Conservation (phyloP, 73 alveolate species). For the Paramecium sexaurelia region DNA sequence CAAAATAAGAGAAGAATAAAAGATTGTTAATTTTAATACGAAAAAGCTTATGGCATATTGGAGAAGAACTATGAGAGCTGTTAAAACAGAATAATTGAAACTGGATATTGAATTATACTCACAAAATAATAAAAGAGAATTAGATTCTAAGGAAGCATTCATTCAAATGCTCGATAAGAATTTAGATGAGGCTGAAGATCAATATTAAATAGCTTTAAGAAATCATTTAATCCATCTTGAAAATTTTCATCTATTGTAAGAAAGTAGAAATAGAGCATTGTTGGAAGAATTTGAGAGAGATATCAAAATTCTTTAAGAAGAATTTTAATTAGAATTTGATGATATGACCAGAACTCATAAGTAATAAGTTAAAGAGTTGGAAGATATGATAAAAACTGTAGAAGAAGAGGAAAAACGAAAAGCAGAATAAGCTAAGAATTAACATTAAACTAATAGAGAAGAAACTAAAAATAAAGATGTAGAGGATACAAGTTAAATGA, state of each 20-base stretch:
- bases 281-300: slow-evolving; percentile 96
- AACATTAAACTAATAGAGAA: slow-evolving; percentile 87
- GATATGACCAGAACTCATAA: slow-evolving; percentile 92
- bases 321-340: slow-evolving; percentile 89
- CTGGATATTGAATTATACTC: slow-evolving; percentile 92
- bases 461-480: slow-evolving; percentile 82
- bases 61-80: slow-evolving; percentile 98
- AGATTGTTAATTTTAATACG: slow-evolving; percentile 88
- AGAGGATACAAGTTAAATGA: slow-evolving; percentile 82
- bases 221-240: slow-evolving; percentile 95
- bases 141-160: slow-evolving; percentile 98
- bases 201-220: slow-evolving; percentile 96
- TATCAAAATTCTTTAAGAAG: slow-evolving; percentile 86
- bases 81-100: slow-evolving; percentile 96
- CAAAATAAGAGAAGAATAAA: slow-evolving; percentile 79
- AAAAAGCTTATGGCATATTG: slow-evolving; percentile 96
- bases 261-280: slow-evolving; percentile 92
- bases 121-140: slow-evolving; percentile 97
- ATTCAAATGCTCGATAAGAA: slow-evolving; percentile 97
- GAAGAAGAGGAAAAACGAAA: slow-evolving; percentile 93
- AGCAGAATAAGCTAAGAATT: slow-evolving; percentile 88
- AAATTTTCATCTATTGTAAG: slow-evolving; percentile 87
- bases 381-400: slow-evolving; percentile 94
- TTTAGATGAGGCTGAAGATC: slow-evolving; percentile 98
- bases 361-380: slow-evolving; percentile 91